These are phyloP conservation scores for Heritiera fomes DNA, from an alignment of 345 rosid species.

Conservation along the genomic window DNA sequence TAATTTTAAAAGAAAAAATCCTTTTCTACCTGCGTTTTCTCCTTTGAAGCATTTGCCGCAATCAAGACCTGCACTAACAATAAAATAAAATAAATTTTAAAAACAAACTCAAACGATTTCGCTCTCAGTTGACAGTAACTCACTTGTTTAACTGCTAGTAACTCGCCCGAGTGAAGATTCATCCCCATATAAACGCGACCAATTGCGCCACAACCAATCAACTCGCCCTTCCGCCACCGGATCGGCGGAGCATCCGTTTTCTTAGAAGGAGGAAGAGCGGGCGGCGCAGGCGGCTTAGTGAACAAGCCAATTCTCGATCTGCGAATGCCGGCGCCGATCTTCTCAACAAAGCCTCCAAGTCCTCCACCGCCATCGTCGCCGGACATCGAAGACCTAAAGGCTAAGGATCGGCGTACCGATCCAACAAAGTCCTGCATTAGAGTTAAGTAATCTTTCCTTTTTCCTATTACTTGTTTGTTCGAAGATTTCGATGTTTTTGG, in stretches of 20 bases:
- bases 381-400: constrained; percentile 54
- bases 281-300: constrained; percentile 30
- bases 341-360: constrained; percentile 59
- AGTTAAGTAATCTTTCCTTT: neutral
- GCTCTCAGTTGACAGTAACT: constrained; percentile 17
- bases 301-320: constrained; percentile 68
- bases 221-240: constrained; percentile 82
- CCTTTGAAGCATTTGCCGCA: constrained; percentile 61
- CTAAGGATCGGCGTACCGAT: constrained; percentile 84
- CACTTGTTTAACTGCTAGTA: constrained; percentile 69
- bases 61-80: constrained; percentile 50
- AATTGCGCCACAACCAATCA: constrained; percentile 68
- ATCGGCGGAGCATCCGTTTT: constrained; percentile 52
- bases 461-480: neutral
- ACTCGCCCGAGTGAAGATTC: constrained; percentile 89
- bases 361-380: constrained; percentile 41
- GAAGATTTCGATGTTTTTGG: constrained; percentile 6
- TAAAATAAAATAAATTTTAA: neutral
- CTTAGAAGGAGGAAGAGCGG: constrained; percentile 43
- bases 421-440: constrained; percentile 80
- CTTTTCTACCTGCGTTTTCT: constrained; percentile 60
- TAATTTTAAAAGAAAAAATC: too few species aligned
- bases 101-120: neutral
- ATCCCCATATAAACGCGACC: constrained; percentile 75
- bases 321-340: constrained; percentile 68